A percentile compares a stretch with the other conserved stretches of the same genome.
These are phyloP conservation scores for Gynostemma pentaphyllum DNA, from an alignment of 306 rosid species.

Conservation along the genomic window DNA sequence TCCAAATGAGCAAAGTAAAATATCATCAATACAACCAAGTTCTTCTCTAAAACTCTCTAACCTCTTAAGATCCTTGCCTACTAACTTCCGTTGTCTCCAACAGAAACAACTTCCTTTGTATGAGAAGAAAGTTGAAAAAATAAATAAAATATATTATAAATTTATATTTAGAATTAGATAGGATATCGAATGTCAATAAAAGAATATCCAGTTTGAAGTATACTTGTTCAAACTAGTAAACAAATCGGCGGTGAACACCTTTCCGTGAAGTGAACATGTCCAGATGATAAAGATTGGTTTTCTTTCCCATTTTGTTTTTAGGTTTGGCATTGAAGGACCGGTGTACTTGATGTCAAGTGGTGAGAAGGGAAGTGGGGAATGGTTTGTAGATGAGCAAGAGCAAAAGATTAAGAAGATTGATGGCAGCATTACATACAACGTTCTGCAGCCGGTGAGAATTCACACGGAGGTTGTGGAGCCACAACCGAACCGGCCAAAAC, in stretches of 20 bases:
- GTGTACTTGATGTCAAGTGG: constrained; percentile 56
- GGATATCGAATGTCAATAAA: too few relatives aligned
- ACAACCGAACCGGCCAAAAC: constrained; percentile 87
- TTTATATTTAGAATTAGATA: too few relatives aligned
- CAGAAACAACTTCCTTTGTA: too few relatives aligned
- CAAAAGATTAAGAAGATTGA: constrained; percentile 87
- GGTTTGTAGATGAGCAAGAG: constrained; percentile 77
- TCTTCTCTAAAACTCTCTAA: too few relatives aligned
- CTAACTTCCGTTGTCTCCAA: too few relatives aligned
- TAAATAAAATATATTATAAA: too few relatives aligned
- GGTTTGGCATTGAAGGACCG: constrained; percentile 95
- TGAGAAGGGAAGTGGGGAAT: constrained; percentile 73
- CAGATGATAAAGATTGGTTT: background rate
- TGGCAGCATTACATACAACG: constrained; percentile 53
- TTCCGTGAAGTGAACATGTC: background rate
- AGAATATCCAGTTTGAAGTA: background rate
- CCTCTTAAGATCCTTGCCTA: too few relatives aligned
- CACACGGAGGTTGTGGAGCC: constrained; percentile 96
- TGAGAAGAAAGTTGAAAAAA: too few relatives aligned
- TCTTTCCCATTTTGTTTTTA: constrained; percentile 13
- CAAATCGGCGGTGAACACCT: too few relatives aligned
- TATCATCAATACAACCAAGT: too few relatives aligned
- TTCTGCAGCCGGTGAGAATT: constrained; percentile 55
- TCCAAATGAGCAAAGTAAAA: too few relatives aligned
- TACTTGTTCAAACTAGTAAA: too few relatives aligned